These are phyloP conservation scores for Lophiotrema nucula DNA, from an alignment of 495 filamentous ascomycete species.

Conservation along the genomic window DNA sequence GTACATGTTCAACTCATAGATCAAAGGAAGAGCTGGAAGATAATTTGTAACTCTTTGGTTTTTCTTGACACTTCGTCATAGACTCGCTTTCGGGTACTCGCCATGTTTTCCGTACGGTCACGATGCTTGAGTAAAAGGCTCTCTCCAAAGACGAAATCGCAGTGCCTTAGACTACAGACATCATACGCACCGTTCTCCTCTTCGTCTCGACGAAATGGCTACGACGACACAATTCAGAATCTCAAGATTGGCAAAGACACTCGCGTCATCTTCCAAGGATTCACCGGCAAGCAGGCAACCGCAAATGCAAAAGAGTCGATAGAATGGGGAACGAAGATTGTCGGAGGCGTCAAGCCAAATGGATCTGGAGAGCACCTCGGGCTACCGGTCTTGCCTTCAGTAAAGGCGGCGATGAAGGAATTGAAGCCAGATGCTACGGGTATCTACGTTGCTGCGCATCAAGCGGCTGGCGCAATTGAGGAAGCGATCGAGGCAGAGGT, in stretches of 20 bases:
- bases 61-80: too few relatives aligned
- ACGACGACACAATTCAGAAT: slow-evolving; percentile 68
- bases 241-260: slow-evolving; percentile 78
- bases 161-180: too few relatives aligned
- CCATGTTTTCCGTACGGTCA: too few relatives aligned
- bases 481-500: slow-evolving; percentile 89
- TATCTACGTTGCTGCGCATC: slow-evolving; percentile 79
- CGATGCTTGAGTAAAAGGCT: too few relatives aligned
- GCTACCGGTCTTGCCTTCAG: slow-evolving; percentile 72
- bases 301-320: slow-evolving; percentile 79
- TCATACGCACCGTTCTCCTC: slow-evolving; percentile 45
- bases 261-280: slow-evolving; percentile 82
- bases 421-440: slow-evolving; percentile 82
- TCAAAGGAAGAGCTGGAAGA: too few relatives aligned
- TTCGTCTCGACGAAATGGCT: slow-evolving; percentile 40
- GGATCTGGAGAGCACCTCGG: slow-evolving; percentile 76
- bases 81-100: too few relatives aligned
- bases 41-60: too few relatives aligned
- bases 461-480: slow-evolving; percentile 75
- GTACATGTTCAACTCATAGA: too few relatives aligned
- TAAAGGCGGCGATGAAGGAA: slow-evolving; percentile 68
- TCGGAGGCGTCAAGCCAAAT: slow-evolving; percentile 80
- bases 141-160: too few relatives aligned
- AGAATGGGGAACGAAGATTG: slow-evolving; percentile 82
- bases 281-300: slow-evolving; percentile 76